Conservation (phyloP, 805 yeast genomes). For the Nakazawaea pomicola region DNA sequence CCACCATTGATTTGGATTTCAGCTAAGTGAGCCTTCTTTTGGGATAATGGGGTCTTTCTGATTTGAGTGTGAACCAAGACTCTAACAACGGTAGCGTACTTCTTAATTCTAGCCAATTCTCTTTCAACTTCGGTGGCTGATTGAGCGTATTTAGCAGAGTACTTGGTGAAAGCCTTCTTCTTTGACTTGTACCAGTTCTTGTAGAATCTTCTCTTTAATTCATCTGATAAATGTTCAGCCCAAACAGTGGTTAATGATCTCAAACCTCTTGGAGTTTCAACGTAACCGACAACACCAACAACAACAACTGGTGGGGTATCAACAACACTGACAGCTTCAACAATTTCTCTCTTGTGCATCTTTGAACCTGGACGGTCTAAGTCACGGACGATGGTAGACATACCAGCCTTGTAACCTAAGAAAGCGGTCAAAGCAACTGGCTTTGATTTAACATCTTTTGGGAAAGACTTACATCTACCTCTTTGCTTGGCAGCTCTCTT, state of each 20-base stretch:
- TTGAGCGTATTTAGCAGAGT: slow-evolving; percentile 96
- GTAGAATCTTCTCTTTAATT: slow-evolving; percentile 99
- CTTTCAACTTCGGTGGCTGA: slow-evolving; percentile 84
- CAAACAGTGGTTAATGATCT: slow-evolving; percentile 99
- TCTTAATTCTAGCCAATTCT: slow-evolving; percentile 97
- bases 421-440: slow-evolving; percentile 98
- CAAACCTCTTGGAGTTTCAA: slow-evolving; percentile 99
- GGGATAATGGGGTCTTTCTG: slow-evolving; percentile 98
- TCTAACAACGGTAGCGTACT: slow-evolving; percentile 98
- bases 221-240: slow-evolving; percentile 99
- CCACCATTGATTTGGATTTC: slow-evolving; percentile 99
- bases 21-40: slow-evolving; percentile 99
- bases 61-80: slow-evolving; percentile 99
- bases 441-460: slow-evolving; percentile 96
- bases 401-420: slow-evolving; percentile 99
- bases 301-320: slow-evolving; percentile 99
- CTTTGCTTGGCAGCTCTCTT: slow-evolving; percentile 98
- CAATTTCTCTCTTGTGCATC: slow-evolving; percentile 99
- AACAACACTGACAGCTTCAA: slow-evolving; percentile 98
- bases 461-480: slow-evolving; percentile 99
- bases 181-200: slow-evolving; percentile 99
- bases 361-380: slow-evolving; percentile 99
- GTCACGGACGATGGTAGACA: slow-evolving; percentile 99
- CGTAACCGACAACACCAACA: slow-evolving; percentile 99
- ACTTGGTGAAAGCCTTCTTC: slow-evolving; percentile 99